Conservation (phyloP, 2,329 filamentous ascomycete genomes). For the Tolypocladium amazonense region DNA sequence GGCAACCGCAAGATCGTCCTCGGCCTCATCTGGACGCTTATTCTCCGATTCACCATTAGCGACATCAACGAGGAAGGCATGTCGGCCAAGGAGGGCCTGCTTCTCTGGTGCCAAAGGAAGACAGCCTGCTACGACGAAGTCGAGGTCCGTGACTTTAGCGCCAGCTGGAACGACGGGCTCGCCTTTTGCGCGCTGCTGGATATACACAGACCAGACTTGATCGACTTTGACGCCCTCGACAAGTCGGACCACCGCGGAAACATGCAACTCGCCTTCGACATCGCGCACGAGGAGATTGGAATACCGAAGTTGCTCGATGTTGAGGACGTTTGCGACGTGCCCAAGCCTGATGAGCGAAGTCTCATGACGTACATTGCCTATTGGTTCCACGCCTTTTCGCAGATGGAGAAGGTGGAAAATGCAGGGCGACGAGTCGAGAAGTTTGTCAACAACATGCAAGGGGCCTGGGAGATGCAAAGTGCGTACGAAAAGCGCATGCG, state of each 20-base stretch:
- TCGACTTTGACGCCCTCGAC: slow-evolving; percentile 91
- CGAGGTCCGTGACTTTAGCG: slow-evolving; percentile 87
- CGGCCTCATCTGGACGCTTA: slow-evolving; percentile 95
- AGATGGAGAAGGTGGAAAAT: slow-evolving; percentile 98
- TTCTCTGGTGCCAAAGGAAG: slow-evolving; percentile 97
- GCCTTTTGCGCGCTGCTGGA: slow-evolving; percentile 94
- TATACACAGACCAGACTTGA: slow-evolving; percentile 92
- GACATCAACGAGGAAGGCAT: slow-evolving; percentile 98
- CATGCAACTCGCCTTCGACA: slow-evolving; percentile 96
- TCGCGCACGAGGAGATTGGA: slow-evolving; percentile 90
- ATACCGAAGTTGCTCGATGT: slow-evolving; percentile 94
- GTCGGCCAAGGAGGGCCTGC: slow-evolving; percentile 89
- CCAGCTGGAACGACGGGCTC: slow-evolving; percentile 93
- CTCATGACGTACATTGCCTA: slow-evolving; percentile 99
- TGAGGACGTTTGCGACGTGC: slow-evolving; percentile 94
- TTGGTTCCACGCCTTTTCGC: slow-evolving; percentile 99
- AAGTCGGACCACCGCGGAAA: slow-evolving; percentile 91
- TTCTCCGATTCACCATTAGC: slow-evolving; percentile 95
- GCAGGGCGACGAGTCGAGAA: slow-evolving; percentile 94
- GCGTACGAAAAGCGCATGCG: slow-evolving; percentile 88
- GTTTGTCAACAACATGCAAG: slow-evolving; percentile 97
- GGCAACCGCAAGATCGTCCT: slow-evolving; percentile 97
- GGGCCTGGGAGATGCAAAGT: slow-evolving; percentile 99
- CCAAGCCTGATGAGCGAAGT: slow-evolving; percentile 89
- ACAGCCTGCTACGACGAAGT: slow-evolving; percentile 98